A percentile compares a stretch with the other conserved stretches of the same genome.
Evolutionary conservation across 2,329 filamentous ascomycete genomes (phyloP).

Genomic region (Cladosporium colombiae): DNA sequence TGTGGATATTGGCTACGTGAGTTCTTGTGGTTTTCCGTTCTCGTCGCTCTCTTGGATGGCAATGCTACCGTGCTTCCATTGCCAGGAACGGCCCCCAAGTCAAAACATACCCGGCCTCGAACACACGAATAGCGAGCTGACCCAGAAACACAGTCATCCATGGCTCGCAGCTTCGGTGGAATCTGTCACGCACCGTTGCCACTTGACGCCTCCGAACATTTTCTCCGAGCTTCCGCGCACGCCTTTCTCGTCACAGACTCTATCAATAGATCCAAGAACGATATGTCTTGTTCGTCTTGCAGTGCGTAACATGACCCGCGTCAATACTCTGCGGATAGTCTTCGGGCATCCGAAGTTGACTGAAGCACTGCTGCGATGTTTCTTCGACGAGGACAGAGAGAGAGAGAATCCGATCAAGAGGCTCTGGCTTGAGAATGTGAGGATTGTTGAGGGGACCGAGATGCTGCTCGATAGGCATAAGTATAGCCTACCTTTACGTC

Average conservation of each 20-base stretch:
- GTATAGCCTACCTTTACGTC: conserved; percentile 27
- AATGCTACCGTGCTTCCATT: background rate
- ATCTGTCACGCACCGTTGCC: conserved; percentile 48
- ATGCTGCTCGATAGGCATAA: conserved; percentile 21
- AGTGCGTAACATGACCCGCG: conserved; percentile 43
- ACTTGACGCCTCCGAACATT: conserved; percentile 47
- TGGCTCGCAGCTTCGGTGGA: conserved; percentile 46
- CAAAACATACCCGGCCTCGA: background rate
- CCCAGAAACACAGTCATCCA: conserved; percentile 37
- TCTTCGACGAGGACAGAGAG: conserved; percentile 39
- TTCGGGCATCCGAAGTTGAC: conserved; percentile 47
- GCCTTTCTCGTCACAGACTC: conserved; percentile 41
- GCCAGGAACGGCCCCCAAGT: background rate
- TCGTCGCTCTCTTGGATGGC: background rate
- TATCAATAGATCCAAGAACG: conserved; percentile 44
- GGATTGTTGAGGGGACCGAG: conserved; percentile 34
- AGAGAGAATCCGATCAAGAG: conserved; percentile 38
- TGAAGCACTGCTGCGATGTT: conserved; percentile 42
- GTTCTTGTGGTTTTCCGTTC: conserved; percentile 20
- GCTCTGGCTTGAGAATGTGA: conserved; percentile 51
- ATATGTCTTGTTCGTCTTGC: conserved; percentile 43
- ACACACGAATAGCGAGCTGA: background rate
- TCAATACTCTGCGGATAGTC: conserved; percentile 48
- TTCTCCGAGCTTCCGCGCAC: conserved; percentile 46
- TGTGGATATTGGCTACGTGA: conserved; percentile 44